phyloP scores from a whole-genome alignment of 148 eudicot species.

The Fagopyrum esculentum region DNA sequence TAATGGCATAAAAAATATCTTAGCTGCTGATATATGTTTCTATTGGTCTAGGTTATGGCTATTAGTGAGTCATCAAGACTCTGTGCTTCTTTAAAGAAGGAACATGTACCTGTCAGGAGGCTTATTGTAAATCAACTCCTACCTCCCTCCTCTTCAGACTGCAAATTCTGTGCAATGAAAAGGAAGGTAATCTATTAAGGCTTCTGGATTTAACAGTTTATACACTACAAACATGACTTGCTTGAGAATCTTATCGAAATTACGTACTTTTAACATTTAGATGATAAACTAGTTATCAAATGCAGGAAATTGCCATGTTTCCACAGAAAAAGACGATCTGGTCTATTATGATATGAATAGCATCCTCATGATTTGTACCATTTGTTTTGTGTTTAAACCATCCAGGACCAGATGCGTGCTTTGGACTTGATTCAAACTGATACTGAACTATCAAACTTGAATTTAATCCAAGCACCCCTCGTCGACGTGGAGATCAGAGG shows the following conservation, averaged over 20 bases:
- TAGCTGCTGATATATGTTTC: background rate
- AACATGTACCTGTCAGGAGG: constrained; percentile 83
- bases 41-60: constrained; percentile 70
- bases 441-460: constrained; percentile 73
- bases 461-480: constrained; percentile 72
- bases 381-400: constrained; percentile 1
- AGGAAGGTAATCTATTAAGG: constrained; percentile 56
- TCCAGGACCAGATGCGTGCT: constrained; percentile 89
- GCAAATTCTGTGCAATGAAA: constrained; percentile 92
- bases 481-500: constrained; percentile 98
- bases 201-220: background rate
- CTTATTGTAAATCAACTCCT: constrained; percentile 90
- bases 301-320: background rate
- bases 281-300: background rate
- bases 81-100: constrained; percentile 76
- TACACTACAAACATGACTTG: background rate
- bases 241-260: constrained; percentile 3
- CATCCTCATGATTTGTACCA: background rate
- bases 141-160: constrained; percentile 92
- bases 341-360: background rate
- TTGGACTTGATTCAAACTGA: constrained; percentile 59
- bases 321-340: background rate
- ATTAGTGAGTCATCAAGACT: constrained; percentile 91
- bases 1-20: background rate
- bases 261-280: background rate